A percentile compares a stretch with the other conserved stretches of the same genome.
Conservation (phyloP, 1,139 yeast genomes). For the Saccharomyces pastorianus region DNA sequence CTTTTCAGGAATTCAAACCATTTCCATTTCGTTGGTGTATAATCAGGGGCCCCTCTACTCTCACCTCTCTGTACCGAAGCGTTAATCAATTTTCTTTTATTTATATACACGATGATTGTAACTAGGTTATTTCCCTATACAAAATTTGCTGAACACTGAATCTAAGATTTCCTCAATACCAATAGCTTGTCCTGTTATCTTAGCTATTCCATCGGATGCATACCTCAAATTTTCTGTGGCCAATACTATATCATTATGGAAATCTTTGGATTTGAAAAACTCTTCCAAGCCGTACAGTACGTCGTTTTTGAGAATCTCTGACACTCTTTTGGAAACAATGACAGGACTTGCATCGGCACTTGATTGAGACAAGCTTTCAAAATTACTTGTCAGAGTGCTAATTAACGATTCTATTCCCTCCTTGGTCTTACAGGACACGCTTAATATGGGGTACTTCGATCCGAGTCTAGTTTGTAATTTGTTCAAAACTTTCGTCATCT, state of each 20-base stretch:
- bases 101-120: not conserved
- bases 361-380: slow-evolving; percentile 44
- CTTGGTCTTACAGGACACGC: slow-evolving; percentile 55
- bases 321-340: slow-evolving; percentile 64
- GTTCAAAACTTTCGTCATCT: not conserved
- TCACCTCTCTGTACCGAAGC: not conserved
- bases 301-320: slow-evolving; percentile 63
- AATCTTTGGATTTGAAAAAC: slow-evolving; percentile 43
- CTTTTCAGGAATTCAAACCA: not conserved
- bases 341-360: slow-evolving; percentile 48
- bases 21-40: not conserved
- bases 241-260: slow-evolving; percentile 62
- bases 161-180: slow-evolving; percentile 89
- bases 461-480: slow-evolving; percentile 11
- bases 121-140: slow-evolving; percentile 74
- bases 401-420: slow-evolving; percentile 48
- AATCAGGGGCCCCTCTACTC: not conserved
- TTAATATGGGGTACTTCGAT: slow-evolving; percentile 26
- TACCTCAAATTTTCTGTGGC: slow-evolving; percentile 71
- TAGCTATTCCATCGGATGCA: slow-evolving; percentile 83
- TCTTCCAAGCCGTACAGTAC: slow-evolving; percentile 64
- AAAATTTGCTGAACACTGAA: slow-evolving; percentile 82
- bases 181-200: slow-evolving; percentile 80
- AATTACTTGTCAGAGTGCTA: slow-evolving; percentile 34
- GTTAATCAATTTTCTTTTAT: not conserved